Conservation (phyloP, 495 filamentous ascomycete species). For the Penicillium daleae region DNA sequence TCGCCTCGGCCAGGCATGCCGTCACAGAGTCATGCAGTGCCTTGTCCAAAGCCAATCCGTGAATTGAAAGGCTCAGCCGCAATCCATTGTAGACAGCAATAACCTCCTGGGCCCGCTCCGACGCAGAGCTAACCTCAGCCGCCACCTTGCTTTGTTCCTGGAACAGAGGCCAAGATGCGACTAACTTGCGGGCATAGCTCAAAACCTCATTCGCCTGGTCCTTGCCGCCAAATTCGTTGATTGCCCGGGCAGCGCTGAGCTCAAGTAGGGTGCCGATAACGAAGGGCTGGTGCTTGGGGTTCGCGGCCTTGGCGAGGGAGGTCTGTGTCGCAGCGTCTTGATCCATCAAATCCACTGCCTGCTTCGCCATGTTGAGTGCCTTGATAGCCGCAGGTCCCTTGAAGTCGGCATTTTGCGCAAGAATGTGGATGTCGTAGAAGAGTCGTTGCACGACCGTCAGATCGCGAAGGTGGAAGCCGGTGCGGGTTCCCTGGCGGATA, state of each 20-base stretch:
- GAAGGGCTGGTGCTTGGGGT: slow-evolving; percentile 43
- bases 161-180: slow-evolving; percentile 29
- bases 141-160: slow-evolving; percentile 25
- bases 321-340: slow-evolving; percentile 39
- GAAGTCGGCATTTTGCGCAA: slow-evolving; percentile 49
- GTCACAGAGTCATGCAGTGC: slow-evolving; percentile 7
- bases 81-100: slow-evolving; percentile 40
- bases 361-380: slow-evolving; percentile 49
- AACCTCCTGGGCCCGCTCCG: slow-evolving; percentile 34
- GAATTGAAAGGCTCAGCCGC: slow-evolving; percentile 23
- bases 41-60: slow-evolving; percentile 19
- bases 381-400: slow-evolving; percentile 37
- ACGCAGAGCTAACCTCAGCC: slow-evolving; percentile 11
- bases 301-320: slow-evolving; percentile 13
- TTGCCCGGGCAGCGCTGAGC: slow-evolving; percentile 44
- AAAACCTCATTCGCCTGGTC: slow-evolving; percentile 39
- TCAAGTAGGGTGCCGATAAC: slow-evolving; percentile 51
- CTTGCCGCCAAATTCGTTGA: slow-evolving; percentile 33
- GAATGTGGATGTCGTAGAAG: slow-evolving; percentile 55
- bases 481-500: slow-evolving; percentile 48
- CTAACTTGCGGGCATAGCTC: slow-evolving; percentile 42
- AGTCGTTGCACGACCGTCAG: slow-evolving; percentile 46
- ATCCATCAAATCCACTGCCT: slow-evolving; percentile 57
- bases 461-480: slow-evolving; percentile 53
- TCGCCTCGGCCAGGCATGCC: slow-evolving; percentile 15